phyloP scores from a whole-genome alignment of 1,284 basidiomycete genomes.

The Baeospora myosura region DNA sequence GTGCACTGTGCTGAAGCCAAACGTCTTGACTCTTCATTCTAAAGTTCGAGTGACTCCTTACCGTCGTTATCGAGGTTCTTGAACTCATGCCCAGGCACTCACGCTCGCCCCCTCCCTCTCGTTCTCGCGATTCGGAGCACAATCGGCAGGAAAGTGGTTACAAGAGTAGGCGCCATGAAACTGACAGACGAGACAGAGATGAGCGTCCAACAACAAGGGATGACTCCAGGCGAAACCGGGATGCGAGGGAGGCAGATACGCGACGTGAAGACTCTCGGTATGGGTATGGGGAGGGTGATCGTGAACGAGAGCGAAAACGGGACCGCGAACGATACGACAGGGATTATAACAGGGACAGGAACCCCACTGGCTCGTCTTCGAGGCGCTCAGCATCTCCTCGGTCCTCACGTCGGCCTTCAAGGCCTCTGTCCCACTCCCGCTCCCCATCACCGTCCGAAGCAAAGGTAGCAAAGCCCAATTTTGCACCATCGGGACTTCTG shows the following conservation, averaged over 20 bases:
- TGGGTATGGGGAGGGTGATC: conserved; percentile 29
- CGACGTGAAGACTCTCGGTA: conserved; percentile 11
- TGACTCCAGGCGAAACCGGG: conserved; percentile 1
- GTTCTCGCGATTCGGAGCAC: background rate
- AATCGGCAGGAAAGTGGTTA: background rate
- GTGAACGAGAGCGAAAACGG: conserved; percentile 34
- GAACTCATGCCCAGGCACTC: too few species aligned
- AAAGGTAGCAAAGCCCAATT: conserved; percentile 80
- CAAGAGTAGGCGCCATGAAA: background rate
- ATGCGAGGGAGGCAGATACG: conserved; percentile 6
- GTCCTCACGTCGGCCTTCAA: conserved; percentile 21
- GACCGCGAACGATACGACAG: conserved; percentile 36
- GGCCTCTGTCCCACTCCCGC: conserved; percentile 24
- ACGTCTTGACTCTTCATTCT: too few species aligned
- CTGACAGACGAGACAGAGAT: too few species aligned
- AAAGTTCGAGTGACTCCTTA: conserved; percentile 12
- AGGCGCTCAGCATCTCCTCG: conserved; percentile 56
- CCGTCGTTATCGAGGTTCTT: conserved; percentile 64
- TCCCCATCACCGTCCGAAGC: conserved; percentile 29
- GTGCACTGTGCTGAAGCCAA: too few species aligned
- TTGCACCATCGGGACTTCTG: conserved; percentile 80
- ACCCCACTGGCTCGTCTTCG: conserved; percentile 29
- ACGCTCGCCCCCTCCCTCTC: background rate
- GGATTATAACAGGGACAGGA: conserved; percentile 25
- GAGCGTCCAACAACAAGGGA: background rate